These are phyloP conservation scores for Capsicum baccatum DNA, from an alignment of 257 asterid species.

Conservation along the genomic window DNA sequence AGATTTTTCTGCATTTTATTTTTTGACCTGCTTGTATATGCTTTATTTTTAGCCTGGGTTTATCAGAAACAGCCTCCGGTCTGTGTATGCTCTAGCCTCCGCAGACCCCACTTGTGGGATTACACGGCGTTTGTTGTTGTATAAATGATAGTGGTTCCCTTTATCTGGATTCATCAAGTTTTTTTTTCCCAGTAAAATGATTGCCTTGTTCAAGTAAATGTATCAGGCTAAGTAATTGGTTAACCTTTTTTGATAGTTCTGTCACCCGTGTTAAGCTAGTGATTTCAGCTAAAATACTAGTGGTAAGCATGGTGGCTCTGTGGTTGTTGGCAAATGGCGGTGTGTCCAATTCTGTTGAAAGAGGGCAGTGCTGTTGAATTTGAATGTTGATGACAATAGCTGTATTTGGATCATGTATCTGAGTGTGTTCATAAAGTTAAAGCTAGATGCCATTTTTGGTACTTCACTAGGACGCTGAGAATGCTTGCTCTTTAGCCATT, in stretches of 20 bases:
- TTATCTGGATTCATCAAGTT: too few relatives aligned
- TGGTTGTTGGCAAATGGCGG: neutral
- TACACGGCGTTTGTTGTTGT: too few relatives aligned
- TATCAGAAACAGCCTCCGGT: too few relatives aligned
- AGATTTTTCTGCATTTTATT: too few relatives aligned
- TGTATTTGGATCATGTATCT: neutral
- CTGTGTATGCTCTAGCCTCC: too few relatives aligned
- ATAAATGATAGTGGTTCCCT: too few relatives aligned
- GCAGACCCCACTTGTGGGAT: too few relatives aligned
- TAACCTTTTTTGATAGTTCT: neutral
- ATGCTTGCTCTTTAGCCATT: neutral
- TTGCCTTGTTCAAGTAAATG: neutral
- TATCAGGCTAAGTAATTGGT: neutral
- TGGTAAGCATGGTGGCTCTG: neutral
- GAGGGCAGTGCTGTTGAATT: neutral
- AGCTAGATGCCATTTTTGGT: neutral
- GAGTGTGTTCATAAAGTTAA: neutral
- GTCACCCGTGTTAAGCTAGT: neutral
- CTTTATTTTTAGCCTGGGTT: too few relatives aligned
- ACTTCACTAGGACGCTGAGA: neutral
- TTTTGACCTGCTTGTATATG: too few relatives aligned
- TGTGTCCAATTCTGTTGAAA: neutral
- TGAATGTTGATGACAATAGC: neutral
- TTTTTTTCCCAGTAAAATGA: neutral
- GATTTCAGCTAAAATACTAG: neutral